Percentiles rank a stretch among this genome's conserved stretches.
Conservation (phyloP, 768 basidiomycete genomes). For the Hydnomerulius pinastri region DNA sequence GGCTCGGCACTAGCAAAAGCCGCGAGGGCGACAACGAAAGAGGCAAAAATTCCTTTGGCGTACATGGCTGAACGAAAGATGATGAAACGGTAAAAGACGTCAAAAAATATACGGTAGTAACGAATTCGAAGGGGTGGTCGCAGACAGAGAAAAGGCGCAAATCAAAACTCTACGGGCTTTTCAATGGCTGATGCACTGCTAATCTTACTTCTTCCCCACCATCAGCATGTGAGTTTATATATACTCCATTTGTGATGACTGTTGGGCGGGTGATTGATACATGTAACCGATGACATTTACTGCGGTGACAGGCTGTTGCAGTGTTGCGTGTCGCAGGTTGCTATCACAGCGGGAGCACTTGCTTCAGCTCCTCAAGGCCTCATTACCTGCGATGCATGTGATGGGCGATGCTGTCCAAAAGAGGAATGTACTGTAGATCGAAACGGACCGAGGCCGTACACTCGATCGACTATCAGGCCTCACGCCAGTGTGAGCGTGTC, state of each 20-base stretch:
- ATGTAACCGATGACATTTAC: too few species aligned
- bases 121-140: slow-evolving; percentile 4
- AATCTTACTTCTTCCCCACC: too few species aligned
- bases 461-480: neutral
- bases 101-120: neutral
- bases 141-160: neutral
- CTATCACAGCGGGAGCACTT: too few species aligned
- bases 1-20: slow-evolving; percentile 39
- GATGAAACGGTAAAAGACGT: neutral
- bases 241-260: too few species aligned
- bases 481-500: slow-evolving; percentile 8
- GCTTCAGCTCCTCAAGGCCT: too few species aligned
- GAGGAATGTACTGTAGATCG: slow-evolving; percentile 30
- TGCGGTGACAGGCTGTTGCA: too few species aligned
- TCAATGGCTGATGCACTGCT: neutral
- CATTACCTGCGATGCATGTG: too few species aligned
- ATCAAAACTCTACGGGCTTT: neutral
- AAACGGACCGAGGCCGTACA: neutral
- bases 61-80: slow-evolving; percentile 8
- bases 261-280: too few species aligned
- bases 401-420: slow-evolving; percentile 10
- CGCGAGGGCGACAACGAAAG: slow-evolving; percentile 38
- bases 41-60: slow-evolving; percentile 37
- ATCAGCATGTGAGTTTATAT: too few species aligned
- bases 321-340: too few species aligned